A percentile compares a stretch with the other conserved stretches of the same genome.
These are phyloP conservation scores for Penicillium sp. DNA, from an alignment of 2,329 filamentous ascomycete species.

Conservation along the genomic window DNA sequence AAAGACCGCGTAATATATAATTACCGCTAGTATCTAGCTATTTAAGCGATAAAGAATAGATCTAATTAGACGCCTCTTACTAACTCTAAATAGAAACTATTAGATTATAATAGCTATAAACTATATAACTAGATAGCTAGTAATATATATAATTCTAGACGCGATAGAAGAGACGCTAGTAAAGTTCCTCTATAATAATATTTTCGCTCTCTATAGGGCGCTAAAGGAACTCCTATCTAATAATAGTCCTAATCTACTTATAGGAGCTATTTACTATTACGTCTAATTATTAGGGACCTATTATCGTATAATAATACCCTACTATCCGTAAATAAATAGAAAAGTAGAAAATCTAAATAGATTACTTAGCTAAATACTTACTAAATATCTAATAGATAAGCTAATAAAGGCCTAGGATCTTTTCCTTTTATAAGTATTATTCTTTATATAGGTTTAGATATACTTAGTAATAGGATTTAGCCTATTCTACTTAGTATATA, in stretches of 20 bases:
- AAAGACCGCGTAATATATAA: neutral
- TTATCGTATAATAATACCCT: neutral
- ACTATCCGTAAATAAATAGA: conserved; percentile 5
- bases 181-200: neutral
- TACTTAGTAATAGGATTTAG: neutral
- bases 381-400: conserved; percentile 10
- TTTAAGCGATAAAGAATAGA: neutral
- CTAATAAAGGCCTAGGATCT: conserved; percentile 2
- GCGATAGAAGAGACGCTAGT: no score
- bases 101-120: neutral
- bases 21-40: neutral
- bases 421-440: conserved; percentile 1
- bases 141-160: neutral
- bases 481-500: neutral
- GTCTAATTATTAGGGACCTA: neutral
- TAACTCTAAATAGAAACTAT: neutral
- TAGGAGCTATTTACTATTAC: neutral
- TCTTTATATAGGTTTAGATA: neutral
- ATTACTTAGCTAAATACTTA: conserved; percentile 1
- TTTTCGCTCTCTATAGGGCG: neutral
- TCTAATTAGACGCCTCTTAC: neutral
- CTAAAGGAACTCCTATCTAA: neutral
- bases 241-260: neutral
- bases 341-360: conserved; percentile 12
- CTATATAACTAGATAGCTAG: neutral